Conservation (phyloP, 805 yeast species). For the Blastobotrys muscicola region DNA sequence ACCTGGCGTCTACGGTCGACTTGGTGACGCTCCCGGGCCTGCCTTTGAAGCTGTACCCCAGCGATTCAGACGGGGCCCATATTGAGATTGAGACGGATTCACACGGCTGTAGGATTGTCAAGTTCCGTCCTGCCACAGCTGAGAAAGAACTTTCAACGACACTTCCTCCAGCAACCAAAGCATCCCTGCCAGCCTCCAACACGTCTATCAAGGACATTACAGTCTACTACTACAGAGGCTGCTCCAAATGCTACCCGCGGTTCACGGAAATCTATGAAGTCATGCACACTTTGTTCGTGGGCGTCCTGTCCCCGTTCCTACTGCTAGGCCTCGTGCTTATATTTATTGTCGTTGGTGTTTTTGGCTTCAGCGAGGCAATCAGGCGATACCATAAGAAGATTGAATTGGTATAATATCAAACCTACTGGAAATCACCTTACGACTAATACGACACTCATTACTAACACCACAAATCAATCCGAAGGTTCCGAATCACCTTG, state of each 20-base stretch:
- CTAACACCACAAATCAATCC: too few relatives aligned
- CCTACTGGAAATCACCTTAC: too few relatives aligned
- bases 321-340: constrained; percentile 12
- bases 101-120: too few relatives aligned
- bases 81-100: too few relatives aligned
- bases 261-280: constrained; percentile 11
- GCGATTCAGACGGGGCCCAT: constrained; percentile 7
- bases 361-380: constrained; percentile 1
- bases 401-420: too few relatives aligned
- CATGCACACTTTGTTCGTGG: constrained; percentile 11
- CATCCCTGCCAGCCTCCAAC: not conserved
- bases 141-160: too few relatives aligned
- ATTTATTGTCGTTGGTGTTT: constrained; percentile 12
- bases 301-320: constrained; percentile 17
- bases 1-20: constrained; percentile 6
- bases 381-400: too few relatives aligned
- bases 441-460: too few relatives aligned
- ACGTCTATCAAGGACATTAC: constrained; percentile 14
- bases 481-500: too few relatives aligned
- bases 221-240: constrained; percentile 22
- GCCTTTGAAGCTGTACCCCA: constrained; percentile 15
- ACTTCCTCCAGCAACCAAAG: too few relatives aligned
- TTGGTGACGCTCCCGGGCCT: constrained; percentile 11
- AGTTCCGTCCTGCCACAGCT: too few relatives aligned
- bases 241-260: constrained; percentile 8